These are phyloP conservation scores for Suillus placidus DNA, from an alignment of 768 basidiomycete species.

Conservation along the genomic window DNA sequence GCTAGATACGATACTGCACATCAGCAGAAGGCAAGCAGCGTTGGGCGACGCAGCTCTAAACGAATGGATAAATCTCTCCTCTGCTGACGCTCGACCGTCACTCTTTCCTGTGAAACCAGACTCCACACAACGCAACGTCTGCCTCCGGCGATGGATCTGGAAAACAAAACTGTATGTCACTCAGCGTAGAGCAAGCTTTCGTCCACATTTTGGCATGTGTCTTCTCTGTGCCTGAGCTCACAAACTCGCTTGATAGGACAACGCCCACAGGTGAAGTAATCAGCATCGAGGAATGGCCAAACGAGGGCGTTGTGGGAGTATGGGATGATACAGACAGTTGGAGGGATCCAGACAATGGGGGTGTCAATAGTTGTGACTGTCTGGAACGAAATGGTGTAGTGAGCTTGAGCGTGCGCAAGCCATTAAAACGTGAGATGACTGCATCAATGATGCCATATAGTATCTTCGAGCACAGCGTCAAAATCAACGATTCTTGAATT, in stretches of 20 bases:
- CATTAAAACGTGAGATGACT: slow-evolving; percentile 35
- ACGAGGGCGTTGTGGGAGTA: not conserved
- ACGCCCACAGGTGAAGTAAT: not conserved
- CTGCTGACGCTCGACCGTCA: not conserved
- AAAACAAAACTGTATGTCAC: slow-evolving; percentile 34
- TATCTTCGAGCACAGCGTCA: slow-evolving; percentile 20
- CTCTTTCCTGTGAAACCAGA: slow-evolving; percentile 32
- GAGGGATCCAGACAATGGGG: slow-evolving; percentile 4
- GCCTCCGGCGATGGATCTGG: slow-evolving; percentile 27
- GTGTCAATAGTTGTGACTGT: slow-evolving; percentile 16
- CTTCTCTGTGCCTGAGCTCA: slow-evolving; percentile 29
- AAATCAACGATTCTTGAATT: not conserved
- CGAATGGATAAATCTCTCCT: not conserved
- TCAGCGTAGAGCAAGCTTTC: slow-evolving; percentile 27
- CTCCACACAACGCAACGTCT: slow-evolving; percentile 33
- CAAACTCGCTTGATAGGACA: slow-evolving; percentile 27
- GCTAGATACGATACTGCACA: not conserved
- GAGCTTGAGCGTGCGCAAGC: slow-evolving; percentile 31
- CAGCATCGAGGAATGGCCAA: not conserved
- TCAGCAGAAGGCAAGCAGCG: not conserved
- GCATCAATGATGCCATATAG: slow-evolving; percentile 33
- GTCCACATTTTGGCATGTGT: slow-evolving; percentile 34
- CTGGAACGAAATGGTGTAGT: slow-evolving; percentile 36
- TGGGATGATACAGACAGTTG: slow-evolving; percentile 16
- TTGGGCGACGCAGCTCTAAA: not conserved